Evolutionary conservation across 192 early-diverging fungal species (phyloP), one percentile per base, ranked within the genome.

Genomic region (Gorgonomyces haynaldii): DNA sequence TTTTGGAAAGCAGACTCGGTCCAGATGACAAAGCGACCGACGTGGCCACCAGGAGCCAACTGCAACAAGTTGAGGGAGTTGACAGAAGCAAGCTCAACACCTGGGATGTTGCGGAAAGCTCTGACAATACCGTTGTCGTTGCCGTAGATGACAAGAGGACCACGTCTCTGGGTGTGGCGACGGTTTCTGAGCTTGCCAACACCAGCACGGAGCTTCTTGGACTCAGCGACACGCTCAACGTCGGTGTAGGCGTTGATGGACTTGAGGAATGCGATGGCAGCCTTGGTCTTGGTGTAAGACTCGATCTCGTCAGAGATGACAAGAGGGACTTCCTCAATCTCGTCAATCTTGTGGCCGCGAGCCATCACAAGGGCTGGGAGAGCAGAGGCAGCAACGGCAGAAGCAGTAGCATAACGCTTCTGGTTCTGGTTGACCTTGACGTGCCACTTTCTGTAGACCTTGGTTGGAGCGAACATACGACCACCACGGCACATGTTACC

Each of bases 401-500:
- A 98, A 39, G 80, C 92, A 50, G 85, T 86, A 25, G 91, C 95
- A 74, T 84, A 98, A 58, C 92, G 85, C 80, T 89, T 88, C 81
- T 96, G 89, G 86, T 93, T 95, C 66, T 82, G 57, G 89, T 93
- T 93, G 70, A 86, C 90, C 81, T 93, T 93, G 57, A 96, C 76
- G 81, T 96, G 92, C 92, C 95, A 98, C 81, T 93, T 95, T 75
- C 92, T 81, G 89, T 89, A 97, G 71, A 84, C 82, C 83, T 98
- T 98, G 80, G 88, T 98, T 41, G 95, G 95, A 52, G 95, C 91
- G 64, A 95, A 98, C 95, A 98, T 98, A 54, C 91, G 85, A 70
- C 95, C 92, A 59, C 89, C 89, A 71, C 92, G 88, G 71, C 88
- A 93, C 95, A 95, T 96, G 84, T 98, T 98, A 64, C 95, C 92